phyloP scores from a whole-genome alignment of 352 stramenopile genomes.

The Phytopythium litorale region DNA sequence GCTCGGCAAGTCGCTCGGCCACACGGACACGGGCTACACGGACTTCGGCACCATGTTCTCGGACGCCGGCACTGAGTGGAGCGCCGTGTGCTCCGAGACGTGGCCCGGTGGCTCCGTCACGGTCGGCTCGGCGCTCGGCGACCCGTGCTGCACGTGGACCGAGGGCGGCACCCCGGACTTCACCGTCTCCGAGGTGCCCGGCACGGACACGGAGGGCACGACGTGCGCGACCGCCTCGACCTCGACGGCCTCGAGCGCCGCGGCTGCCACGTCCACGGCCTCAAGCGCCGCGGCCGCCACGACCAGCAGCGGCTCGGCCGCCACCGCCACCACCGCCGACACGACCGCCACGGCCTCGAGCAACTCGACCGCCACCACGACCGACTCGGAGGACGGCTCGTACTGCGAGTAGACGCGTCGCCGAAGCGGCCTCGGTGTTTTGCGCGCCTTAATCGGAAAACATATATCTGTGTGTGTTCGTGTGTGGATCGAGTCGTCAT shows the following conservation, averaged over 20 bases:
- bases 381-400: not conserved
- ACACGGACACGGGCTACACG: slow-evolving; percentile 25
- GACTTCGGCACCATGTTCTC: slow-evolving; percentile 35
- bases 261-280: slow-evolving; percentile 14
- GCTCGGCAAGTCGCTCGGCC: slow-evolving; percentile 32
- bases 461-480: not conserved
- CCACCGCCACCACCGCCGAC: not conserved
- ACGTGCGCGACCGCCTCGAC: slow-evolving; percentile 16
- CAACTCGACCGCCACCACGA: slow-evolving; percentile 1
- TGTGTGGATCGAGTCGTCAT: not conserved
- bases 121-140: slow-evolving; percentile 24
- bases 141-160: slow-evolving; percentile 30
- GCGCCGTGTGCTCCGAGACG: slow-evolving; percentile 26
- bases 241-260: slow-evolving; percentile 4
- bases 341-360: slow-evolving; percentile 1
- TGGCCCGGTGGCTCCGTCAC: slow-evolving; percentile 35
- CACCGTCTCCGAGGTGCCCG: slow-evolving; percentile 21
- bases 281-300: slow-evolving; percentile 13
- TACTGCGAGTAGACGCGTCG: slow-evolving; percentile 7
- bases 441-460: not conserved
- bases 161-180: slow-evolving; percentile 28
- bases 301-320: slow-evolving; percentile 7
- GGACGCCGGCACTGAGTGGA: slow-evolving; percentile 23
- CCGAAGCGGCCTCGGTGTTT: not conserved
- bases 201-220: slow-evolving; percentile 14